Evolutionary conservation across 768 basidiomycete genomes (phyloP), one percentile per base, ranked within the genome.

Genomic region (Collybiopsis luxurians): DNA sequence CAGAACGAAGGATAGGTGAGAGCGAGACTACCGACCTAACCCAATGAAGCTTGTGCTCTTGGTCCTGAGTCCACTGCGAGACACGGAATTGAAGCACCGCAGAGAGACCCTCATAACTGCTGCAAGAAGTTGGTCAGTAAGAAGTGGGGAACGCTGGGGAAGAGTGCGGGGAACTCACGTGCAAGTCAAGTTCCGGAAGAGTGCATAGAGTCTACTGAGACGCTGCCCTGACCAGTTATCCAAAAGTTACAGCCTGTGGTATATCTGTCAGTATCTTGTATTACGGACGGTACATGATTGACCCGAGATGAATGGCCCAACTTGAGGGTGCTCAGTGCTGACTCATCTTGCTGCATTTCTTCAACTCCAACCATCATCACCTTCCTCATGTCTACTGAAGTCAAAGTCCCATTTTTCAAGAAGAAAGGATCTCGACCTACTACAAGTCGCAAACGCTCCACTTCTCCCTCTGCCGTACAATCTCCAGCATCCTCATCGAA

Each of bases 351-450:
- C 6, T 6, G 31, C 13, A 34, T 6, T 34, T 34, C 31, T 34
- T n/a, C n/a, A n/a, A n/a, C 31, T 34, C 13, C 31, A 6, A 5
- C 13, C 31, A 5, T 34, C 13, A 5, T 5, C 13, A 34, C 31
- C 13, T 34, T 34, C 31, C 5, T 34, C 31, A 34, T 44, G 38
- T 71, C 73, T 24, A 66, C 69, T 50, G 60, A 71, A 51, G 64
- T 80, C 13, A 83, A 78, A 46, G 92, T 96, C 0, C 86, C 92
- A 2, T 95, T 97, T 74, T 92, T 96, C 75, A 96, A 90, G 74
- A 91, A 88, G 67, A 86, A 89, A 39, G 89, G 87, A 62, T 79
- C 86, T 2, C 81, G 93, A 1, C 94, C 94, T 2, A 79, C 85
- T 3, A 90, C 89, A 0, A 70, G 80, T 2, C 83, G 95, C 36